Evolutionary conservation across 1,284 basidiomycete species (phyloP).

Genomic region (Trametes hirsuta): DNA sequence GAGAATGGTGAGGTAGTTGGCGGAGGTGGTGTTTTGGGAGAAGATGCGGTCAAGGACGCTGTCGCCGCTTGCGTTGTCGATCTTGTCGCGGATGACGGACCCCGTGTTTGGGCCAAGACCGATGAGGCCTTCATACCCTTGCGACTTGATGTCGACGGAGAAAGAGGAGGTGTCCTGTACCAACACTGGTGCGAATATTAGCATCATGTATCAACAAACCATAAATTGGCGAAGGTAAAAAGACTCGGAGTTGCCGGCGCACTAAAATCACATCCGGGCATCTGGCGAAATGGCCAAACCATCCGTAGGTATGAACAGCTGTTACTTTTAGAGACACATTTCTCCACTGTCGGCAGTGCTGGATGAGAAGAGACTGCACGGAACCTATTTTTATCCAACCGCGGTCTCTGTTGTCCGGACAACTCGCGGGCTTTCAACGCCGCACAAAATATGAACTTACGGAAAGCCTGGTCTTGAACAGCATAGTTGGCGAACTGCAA

Average conservation of each 20-base stretch:
- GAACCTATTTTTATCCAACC: too few relatives aligned
- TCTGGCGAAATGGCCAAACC: too few relatives aligned
- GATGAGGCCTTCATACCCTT: slow-evolving; percentile 72
- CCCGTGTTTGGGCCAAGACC: slow-evolving; percentile 77
- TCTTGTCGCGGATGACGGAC: slow-evolving; percentile 61
- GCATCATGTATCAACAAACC: neutral
- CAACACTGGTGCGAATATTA: slow-evolving; percentile 48
- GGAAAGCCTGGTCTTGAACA: slow-evolving; percentile 68
- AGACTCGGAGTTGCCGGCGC: too few relatives aligned
- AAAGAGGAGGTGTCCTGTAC: slow-evolving; percentile 69
- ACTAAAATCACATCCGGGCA: too few relatives aligned
- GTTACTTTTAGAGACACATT: too few relatives aligned
- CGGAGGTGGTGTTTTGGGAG: slow-evolving; percentile 50
- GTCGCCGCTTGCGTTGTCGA: slow-evolving; percentile 54
- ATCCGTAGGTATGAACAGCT: too few relatives aligned
- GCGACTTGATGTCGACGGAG: slow-evolving; percentile 57
- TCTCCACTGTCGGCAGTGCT: too few relatives aligned
- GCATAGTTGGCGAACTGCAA: slow-evolving; percentile 59
- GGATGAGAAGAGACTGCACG: too few relatives aligned
- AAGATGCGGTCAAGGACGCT: slow-evolving; percentile 65
- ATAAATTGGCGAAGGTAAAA: too few relatives aligned
- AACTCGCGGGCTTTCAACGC: neutral
- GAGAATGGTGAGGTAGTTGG: slow-evolving; percentile 71
- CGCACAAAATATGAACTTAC: slow-evolving; percentile 45
- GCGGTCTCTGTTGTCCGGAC: neutral